Conservation (phyloP, 306 rosid genomes). For the Inga laurina region DNA sequence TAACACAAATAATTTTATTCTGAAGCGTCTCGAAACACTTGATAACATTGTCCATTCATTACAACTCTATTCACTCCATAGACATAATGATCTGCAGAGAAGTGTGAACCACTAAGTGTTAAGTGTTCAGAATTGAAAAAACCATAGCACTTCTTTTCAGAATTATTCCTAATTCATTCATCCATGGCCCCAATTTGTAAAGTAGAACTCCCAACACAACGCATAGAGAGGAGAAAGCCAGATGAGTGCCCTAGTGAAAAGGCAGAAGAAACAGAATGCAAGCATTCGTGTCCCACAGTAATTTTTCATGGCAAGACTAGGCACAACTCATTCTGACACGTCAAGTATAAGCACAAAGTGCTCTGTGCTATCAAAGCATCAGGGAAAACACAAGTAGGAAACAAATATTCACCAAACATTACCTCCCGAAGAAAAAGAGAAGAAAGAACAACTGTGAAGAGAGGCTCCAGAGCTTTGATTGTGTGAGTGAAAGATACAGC, state of each 20-base stretch:
- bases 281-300: neutral
- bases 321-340: neutral
- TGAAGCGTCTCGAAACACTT: neutral
- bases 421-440: conserved; percentile 69
- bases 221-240: neutral
- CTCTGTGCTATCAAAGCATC: neutral
- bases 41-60: neutral
- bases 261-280: neutral
- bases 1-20: neutral
- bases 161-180: neutral
- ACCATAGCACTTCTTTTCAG: neutral
- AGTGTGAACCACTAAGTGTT: neutral
- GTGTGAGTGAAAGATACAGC: conserved; percentile 89
- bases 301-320: neutral
- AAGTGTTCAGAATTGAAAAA: neutral
- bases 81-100: neutral
- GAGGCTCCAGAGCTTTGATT: conserved; percentile 80
- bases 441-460: conserved; percentile 72
- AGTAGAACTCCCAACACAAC: neutral
- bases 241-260: neutral
- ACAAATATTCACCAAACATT: conserved; percentile 10
- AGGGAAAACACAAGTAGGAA: neutral
- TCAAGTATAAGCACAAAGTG: neutral
- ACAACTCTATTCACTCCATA: neutral
- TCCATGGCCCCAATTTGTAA: neutral